Conservation (phyloP, 2,329 filamentous ascomycete species). For the Epichloe amarillans region DNA sequence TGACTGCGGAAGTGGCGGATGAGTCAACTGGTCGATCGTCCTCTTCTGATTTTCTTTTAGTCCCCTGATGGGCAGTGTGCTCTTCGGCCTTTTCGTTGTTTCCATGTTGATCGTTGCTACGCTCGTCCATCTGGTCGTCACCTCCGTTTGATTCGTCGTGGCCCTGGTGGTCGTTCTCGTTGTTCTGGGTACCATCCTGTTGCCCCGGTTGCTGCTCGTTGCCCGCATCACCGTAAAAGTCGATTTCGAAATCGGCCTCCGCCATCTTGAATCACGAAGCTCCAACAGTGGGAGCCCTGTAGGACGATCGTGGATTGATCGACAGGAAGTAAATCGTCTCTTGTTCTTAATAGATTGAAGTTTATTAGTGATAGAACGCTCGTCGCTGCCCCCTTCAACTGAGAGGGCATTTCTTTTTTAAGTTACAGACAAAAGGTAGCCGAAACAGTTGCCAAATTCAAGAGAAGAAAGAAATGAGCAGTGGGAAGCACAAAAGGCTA, state of each 20-base stretch:
- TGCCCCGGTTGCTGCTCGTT: constrained; percentile 26
- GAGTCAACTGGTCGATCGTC: constrained; percentile 47
- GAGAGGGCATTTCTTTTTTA: background rate
- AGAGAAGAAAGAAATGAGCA: constrained; percentile 17
- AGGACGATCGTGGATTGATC: background rate
- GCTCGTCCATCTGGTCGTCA: constrained; percentile 20
- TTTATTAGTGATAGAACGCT: constrained; percentile 3
- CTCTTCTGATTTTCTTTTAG: constrained; percentile 47
- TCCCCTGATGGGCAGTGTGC: constrained; percentile 27
- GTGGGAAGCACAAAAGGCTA: constrained; percentile 26
- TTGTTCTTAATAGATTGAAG: background rate
- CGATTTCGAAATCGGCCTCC: constrained; percentile 60
- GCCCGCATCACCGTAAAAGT: constrained; percentile 52
- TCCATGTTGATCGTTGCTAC: constrained; percentile 12
- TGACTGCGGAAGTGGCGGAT: constrained; percentile 54
- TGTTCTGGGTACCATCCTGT: constrained; percentile 23
- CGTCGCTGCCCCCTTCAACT: background rate
- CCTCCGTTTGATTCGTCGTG: constrained; percentile 25
- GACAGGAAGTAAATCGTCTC: background rate
- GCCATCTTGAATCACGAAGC: constrained; percentile 36
- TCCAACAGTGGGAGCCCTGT: background rate
- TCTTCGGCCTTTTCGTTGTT: constrained; percentile 15
- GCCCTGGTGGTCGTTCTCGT: constrained; percentile 11
- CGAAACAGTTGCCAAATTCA: constrained; percentile 5
- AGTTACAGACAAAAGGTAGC: constrained; percentile 2